phyloP scores from a whole-genome alignment of 768 basidiomycete species.

The Phallus indusiatus region DNA sequence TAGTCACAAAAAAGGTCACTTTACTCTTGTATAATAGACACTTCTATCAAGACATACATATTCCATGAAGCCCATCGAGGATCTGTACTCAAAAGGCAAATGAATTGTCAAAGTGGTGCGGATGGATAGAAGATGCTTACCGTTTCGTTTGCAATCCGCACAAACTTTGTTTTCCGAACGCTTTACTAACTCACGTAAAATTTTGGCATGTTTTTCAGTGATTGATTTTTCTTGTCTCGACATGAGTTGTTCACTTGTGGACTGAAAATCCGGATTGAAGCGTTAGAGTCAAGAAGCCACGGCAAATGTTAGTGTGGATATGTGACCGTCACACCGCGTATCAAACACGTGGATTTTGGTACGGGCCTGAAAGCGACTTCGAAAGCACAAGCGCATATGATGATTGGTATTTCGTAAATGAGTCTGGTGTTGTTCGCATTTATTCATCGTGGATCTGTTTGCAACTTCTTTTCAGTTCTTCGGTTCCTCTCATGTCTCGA shows the following conservation, averaged over 20 bases:
- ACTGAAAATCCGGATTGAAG: no score
- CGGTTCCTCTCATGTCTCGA: no score
- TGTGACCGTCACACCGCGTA: no score
- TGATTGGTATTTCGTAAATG: no score
- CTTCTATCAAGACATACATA: slow-evolving; percentile 40
- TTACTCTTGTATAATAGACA: background rate
- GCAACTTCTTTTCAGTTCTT: no score
- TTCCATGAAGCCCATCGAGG: slow-evolving; percentile 99
- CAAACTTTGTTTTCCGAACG: slow-evolving; percentile 88
- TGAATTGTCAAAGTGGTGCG: slow-evolving; percentile 5
- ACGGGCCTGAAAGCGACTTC: no score
- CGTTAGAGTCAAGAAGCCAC: no score
- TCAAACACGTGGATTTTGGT: no score
- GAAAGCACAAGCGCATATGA: no score
- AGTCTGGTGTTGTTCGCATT: no score
- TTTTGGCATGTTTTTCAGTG: slow-evolving; percentile 67
- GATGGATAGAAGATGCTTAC: slow-evolving; percentile 33
- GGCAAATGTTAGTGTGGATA: no score
- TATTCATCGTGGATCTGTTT: no score
- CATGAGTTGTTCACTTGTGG: slow-evolving; percentile 17
- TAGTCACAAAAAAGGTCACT: slow-evolving; percentile 19
- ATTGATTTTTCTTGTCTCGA: slow-evolving; percentile 73
- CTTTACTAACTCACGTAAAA: slow-evolving; percentile 81
- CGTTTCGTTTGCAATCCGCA: slow-evolving; percentile 95
- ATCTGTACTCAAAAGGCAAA: slow-evolving; percentile 41